Evolutionary conservation across 495 filamentous ascomycete genomes (phyloP).

Genomic region (Clavariopsis aquatica): DNA sequence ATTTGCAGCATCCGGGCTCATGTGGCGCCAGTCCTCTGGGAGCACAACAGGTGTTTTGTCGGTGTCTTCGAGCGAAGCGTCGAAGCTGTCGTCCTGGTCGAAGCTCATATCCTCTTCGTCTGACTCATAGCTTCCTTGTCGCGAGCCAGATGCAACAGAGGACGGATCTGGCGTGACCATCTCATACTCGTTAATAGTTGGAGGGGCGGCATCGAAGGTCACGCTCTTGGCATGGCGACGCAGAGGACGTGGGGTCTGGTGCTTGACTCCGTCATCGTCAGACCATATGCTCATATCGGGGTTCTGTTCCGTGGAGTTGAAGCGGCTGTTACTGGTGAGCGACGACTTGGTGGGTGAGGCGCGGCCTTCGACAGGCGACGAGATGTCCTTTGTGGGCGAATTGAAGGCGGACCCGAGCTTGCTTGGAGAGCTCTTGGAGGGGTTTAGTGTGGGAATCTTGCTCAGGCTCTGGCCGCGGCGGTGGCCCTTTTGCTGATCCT

Average conservation of each 20-base stretch:
- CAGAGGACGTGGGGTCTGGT: constrained; percentile 56
- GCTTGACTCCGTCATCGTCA: constrained; percentile 54
- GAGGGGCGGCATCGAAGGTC: constrained; percentile 91
- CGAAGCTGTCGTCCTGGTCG: constrained; percentile 85
- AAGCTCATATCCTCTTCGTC: constrained; percentile 73
- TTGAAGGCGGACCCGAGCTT: constrained; percentile 25
- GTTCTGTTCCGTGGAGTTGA: constrained; percentile 68
- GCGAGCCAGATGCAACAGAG: constrained; percentile 80
- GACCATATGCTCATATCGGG: constrained; percentile 51
- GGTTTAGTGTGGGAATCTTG: constrained; percentile 43
- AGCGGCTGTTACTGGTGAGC: constrained; percentile 61
- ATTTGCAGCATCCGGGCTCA: constrained; percentile 61
- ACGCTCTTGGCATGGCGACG: constrained; percentile 91
- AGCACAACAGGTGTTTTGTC: constrained; percentile 96
- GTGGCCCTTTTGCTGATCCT: constrained; percentile 40
- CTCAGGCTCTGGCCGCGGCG: constrained; percentile 44
- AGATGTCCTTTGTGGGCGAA: constrained; percentile 44
- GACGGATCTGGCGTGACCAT: constrained; percentile 95
- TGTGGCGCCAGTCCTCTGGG: constrained; percentile 91
- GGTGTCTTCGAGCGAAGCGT: constrained; percentile 88
- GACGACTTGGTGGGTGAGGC: constrained; percentile 85
- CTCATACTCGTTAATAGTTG: constrained; percentile 94
- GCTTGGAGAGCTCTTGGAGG: constrained; percentile 36
- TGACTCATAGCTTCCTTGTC: constrained; percentile 86
- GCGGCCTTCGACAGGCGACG: constrained; percentile 73